Conservation (phyloP, 495 filamentous ascomycete genomes). For the Tetracladium marchalianum region DNA sequence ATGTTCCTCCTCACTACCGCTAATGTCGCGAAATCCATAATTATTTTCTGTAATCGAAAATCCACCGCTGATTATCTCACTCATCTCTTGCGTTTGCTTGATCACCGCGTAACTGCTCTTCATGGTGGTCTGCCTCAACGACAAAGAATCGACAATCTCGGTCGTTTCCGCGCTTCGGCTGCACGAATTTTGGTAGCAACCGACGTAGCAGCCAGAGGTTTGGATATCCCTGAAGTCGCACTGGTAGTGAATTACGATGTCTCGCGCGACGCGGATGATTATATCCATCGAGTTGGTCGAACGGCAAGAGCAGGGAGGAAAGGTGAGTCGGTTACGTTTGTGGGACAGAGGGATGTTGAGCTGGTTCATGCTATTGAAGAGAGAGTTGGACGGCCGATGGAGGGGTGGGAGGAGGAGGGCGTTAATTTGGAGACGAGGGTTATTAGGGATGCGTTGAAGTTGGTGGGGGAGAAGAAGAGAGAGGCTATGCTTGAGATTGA, state of each 20-base stretch:
- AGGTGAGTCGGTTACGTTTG: conserved; percentile 77
- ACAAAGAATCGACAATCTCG: conserved; percentile 76
- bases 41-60: conserved; percentile 94
- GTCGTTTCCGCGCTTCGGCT: conserved; percentile 82
- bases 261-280: conserved; percentile 91
- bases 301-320: conserved; percentile 82
- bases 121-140: conserved; percentile 79
- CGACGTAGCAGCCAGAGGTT: conserved; percentile 89
- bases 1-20: conserved; percentile 70
- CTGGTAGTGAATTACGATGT: conserved; percentile 94
- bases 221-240: conserved; percentile 89
- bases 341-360: conserved; percentile 86
- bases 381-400: conserved; percentile 71
- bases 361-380: conserved; percentile 81
- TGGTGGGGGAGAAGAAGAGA: conserved; percentile 84
- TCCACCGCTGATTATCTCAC: conserved; percentile 80
- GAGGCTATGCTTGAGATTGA: conserved; percentile 84
- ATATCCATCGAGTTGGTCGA: conserved; percentile 91
- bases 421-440: conserved; percentile 86
- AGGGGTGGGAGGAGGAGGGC: conserved; percentile 72
- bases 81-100: conserved; percentile 70
- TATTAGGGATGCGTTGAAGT: conserved; percentile 70
- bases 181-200: conserved; percentile 89
- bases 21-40: conserved; percentile 64
- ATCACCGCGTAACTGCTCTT: conserved; percentile 81